Evolutionary conservation across 148 eudicot species (phyloP).

Genomic region (Agrostemma githago): DNA sequence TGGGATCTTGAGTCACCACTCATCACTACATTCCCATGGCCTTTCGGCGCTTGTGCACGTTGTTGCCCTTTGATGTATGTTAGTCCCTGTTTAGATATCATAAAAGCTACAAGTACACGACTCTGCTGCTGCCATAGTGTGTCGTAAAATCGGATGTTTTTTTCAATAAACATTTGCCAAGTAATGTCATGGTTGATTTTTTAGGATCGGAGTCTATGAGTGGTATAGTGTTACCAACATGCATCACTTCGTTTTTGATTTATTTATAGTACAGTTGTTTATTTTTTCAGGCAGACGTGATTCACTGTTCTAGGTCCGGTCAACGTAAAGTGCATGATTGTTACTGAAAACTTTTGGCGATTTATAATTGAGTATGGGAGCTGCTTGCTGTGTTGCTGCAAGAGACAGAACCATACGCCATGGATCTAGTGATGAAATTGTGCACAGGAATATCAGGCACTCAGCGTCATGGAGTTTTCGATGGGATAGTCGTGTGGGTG

Average conservation of each 20-base stretch:
- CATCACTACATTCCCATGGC: too few relatives aligned
- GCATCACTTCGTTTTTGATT: not conserved
- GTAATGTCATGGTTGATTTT: not conserved
- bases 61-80: not conserved
- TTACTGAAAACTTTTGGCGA: constrained; percentile 18
- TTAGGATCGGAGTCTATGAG: not conserved
- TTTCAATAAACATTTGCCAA: not conserved
- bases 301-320: not conserved
- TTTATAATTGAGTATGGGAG: constrained; percentile 64
- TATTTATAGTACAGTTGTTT: not conserved
- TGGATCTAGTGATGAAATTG: constrained; percentile 52
- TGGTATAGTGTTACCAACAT: not conserved
- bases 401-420: constrained; percentile 65
- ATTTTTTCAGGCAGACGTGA: constrained; percentile 8
- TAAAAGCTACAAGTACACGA: not conserved
- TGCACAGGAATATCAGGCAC: constrained; percentile 56
- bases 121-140: not conserved
- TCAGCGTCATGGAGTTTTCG: constrained; percentile 97
- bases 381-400: constrained; percentile 93
- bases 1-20: not conserved
- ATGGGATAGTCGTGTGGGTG: constrained; percentile 92
- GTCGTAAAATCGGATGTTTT: not conserved
- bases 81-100: not conserved
- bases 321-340: constrained; percentile 17
- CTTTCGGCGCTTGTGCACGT: too few relatives aligned